Percentiles rank a stretch among this genome's conserved stretches.
phyloP scores from a whole-genome alignment of 345 rosid genomes.

The Salix arbutifolia region DNA sequence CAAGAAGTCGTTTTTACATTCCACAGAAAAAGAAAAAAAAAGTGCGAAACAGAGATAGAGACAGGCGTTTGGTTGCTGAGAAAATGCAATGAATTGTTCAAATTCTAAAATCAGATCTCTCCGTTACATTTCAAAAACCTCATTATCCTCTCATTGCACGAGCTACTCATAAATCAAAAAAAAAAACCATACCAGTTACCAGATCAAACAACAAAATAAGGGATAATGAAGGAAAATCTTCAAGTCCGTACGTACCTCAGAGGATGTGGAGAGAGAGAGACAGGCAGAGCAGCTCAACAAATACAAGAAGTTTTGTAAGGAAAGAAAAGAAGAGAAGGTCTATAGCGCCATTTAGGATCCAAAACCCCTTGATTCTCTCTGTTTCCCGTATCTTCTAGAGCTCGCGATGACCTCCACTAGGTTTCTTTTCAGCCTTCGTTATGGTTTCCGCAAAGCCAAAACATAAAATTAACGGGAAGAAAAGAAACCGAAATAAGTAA shows the following conservation, averaged over 20 bases:
- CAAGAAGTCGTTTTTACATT: not conserved
- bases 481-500: too few relatives aligned
- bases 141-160: not conserved
- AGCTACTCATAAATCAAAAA: not conserved
- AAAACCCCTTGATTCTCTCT: not conserved
- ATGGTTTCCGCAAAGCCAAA: not conserved
- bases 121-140: not conserved
- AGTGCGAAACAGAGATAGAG: too few relatives aligned
- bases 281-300: conserved; percentile 9
- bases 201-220: not conserved
- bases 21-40: not conserved
- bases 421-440: not conserved
- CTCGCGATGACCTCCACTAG: not conserved
- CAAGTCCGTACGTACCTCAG: not conserved
- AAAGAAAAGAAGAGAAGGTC: not conserved
- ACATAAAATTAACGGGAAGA: too few relatives aligned
- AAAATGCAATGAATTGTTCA: not conserved
- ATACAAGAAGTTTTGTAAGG: not conserved
- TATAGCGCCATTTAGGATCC: conserved; percentile 1
- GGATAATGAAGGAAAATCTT: not conserved
- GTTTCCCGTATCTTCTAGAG: not conserved
- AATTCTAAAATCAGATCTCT: conserved; percentile 14
- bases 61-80: not conserved
- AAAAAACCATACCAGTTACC: not conserved
- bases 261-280: not conserved